Conservation (phyloP, 1,284 basidiomycete species). For the Trametes pubescens region DNA sequence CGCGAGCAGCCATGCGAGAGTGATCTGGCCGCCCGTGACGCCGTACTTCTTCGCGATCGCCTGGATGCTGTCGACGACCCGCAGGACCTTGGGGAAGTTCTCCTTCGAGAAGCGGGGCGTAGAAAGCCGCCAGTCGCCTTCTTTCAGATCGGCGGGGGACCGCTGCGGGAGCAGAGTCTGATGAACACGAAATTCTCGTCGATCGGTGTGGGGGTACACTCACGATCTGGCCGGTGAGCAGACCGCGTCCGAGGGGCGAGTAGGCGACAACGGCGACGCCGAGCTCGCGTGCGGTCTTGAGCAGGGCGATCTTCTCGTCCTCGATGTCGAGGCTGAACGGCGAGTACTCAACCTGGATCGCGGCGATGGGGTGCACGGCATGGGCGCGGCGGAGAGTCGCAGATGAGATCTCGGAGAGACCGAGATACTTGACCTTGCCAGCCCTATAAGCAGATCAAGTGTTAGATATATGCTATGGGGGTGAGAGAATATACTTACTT, state of each 20-base stretch:
- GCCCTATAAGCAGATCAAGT: constrained; percentile 42
- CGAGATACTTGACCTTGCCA: constrained; percentile 69
- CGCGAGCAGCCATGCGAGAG: constrained; percentile 53
- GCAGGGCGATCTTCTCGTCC: constrained; percentile 53
- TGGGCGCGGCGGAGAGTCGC: constrained; percentile 69
- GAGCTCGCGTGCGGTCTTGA: constrained; percentile 60
- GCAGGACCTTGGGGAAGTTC: constrained; percentile 55
- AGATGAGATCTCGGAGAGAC: constrained; percentile 67
- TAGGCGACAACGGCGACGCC: constrained; percentile 67
- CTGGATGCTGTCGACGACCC: constrained; percentile 48
- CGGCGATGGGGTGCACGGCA: constrained; percentile 65
- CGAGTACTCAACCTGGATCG: constrained; percentile 71
- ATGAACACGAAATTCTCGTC: not conserved
- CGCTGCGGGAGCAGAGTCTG: not conserved
- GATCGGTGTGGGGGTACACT: constrained; percentile 24
- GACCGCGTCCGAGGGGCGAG: constrained; percentile 66
- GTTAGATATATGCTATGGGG: not conserved
- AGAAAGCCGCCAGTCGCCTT: constrained; percentile 55
- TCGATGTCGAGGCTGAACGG: constrained; percentile 67
- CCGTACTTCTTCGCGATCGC: constrained; percentile 44
- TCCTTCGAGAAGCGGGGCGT: constrained; percentile 51
- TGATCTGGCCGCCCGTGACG: constrained; percentile 50
- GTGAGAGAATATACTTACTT: constrained; percentile 46
- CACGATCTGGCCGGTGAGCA: constrained; percentile 65
- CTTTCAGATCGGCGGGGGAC: constrained; percentile 45